These are phyloP conservation scores for Candida vaughaniae DNA, from an alignment of 805 yeast species.

Conservation along the genomic window DNA sequence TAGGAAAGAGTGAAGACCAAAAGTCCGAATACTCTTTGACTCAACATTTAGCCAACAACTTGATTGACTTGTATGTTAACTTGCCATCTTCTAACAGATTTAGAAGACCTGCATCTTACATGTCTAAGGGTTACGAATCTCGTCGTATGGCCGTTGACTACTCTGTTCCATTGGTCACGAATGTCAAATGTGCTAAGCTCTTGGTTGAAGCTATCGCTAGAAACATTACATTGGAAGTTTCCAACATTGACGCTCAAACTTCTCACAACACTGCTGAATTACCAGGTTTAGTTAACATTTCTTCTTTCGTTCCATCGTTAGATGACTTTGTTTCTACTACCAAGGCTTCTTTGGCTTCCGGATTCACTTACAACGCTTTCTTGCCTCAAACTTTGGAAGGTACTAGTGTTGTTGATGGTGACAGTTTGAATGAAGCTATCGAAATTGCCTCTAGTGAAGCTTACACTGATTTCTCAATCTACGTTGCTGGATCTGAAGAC, in stretches of 20 bases:
- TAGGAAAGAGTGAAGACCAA: slow-evolving; percentile 71
- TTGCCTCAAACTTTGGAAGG: slow-evolving; percentile 71
- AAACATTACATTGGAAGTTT: slow-evolving; percentile 62
- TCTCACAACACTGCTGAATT: slow-evolving; percentile 78
- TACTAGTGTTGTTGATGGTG: slow-evolving; percentile 60
- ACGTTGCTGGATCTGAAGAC: slow-evolving; percentile 76
- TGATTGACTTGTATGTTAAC: slow-evolving; percentile 94
- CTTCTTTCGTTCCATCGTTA: slow-evolving; percentile 73
- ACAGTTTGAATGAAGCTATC: slow-evolving; percentile 64
- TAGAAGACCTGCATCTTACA: slow-evolving; percentile 98
- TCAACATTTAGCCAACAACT: slow-evolving; percentile 93
- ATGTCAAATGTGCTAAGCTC: slow-evolving; percentile 95
- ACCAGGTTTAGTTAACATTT: slow-evolving; percentile 84
- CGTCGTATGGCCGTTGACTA: slow-evolving; percentile 99
- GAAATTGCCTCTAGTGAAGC: slow-evolving; percentile 57
- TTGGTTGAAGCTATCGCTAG: slow-evolving; percentile 91
- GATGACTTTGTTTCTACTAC: slow-evolving; percentile 68
- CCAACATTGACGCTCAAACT: slow-evolving; percentile 83
- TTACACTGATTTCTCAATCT: slow-evolving; percentile 77
- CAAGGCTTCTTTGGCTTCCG: slow-evolving; percentile 72
- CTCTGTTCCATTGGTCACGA: slow-evolving; percentile 95
- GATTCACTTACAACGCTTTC: slow-evolving; percentile 83
- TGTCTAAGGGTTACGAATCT: slow-evolving; percentile 95
- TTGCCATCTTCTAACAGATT: slow-evolving; percentile 95
- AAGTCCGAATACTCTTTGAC: slow-evolving; percentile 93